Evolutionary conservation across 2,329 filamentous ascomycete genomes (phyloP), one percentile per base, ranked within the genome.

Genomic region (Graphilbum sp.): DNA sequence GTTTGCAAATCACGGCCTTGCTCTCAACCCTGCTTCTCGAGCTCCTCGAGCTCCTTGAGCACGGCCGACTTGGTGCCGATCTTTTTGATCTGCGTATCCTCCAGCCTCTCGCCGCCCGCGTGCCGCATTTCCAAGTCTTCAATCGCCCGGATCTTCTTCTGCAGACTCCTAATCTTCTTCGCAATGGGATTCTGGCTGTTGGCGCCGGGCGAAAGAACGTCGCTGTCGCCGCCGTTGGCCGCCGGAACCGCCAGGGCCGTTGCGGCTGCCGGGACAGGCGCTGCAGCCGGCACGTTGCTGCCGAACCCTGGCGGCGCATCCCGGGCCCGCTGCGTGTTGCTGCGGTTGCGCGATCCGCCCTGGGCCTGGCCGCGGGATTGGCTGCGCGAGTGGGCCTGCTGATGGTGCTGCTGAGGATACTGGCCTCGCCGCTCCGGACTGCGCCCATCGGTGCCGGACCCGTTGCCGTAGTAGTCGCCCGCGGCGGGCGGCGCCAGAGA

Each of bases 71-170:
- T 93, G 18, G 86, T 96, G 40, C 75, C 72, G 50, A 98, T 98
- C 72, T 98, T 98, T 69, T 94, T 92, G 60, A 98, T 76, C 63
- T 98, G 90, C 24, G 90, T 98, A 53, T 95, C 88, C 63, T 98
- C 90, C 43, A 98, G 64, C 68, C 95, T 96, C 68, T 98, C 90
- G 5, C 88, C 88, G 25, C 80, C 79, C 3, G 88, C 90, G 47
- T 87, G 76, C 40, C 90, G 76, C 87, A 96, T 95, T 67, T 96
- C 94, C 44, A 98, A 64, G 56, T 98, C 90, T 54, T 98, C 90
- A 53, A 98, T 98, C 11, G 90, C 90, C 17, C 90, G 76, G 45
- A 98, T 81, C 71, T 98, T 98, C 73, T 98, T 98, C 56, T 94
- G 70, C 45, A 98, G 68, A 42, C 84, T 84, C 40, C 90, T 72